Evolutionary conservation across 768 basidiomycete genomes (phyloP).

Genomic region (Leccinum incarnatum): DNA sequence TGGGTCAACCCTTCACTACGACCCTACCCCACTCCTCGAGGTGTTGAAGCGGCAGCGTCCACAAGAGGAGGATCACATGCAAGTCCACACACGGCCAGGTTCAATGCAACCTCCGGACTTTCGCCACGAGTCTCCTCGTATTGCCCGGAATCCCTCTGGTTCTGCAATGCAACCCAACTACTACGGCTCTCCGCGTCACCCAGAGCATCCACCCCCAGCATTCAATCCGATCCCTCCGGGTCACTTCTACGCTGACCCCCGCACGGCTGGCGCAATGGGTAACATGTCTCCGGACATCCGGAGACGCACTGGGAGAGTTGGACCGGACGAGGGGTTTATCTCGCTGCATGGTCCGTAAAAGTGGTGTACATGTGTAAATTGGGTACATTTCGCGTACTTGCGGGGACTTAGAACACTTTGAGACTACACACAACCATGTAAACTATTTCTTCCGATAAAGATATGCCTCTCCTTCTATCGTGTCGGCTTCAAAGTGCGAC

Average conservation of each 20-base stretch:
- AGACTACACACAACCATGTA: neutral
- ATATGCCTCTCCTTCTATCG: neutral
- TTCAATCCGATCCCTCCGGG: conserved; percentile 37
- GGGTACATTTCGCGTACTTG: neutral
- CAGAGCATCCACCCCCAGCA: conserved; percentile 24
- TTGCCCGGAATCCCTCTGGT: conserved; percentile 29
- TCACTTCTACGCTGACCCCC: conserved; percentile 42
- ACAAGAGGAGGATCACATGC: conserved; percentile 27
- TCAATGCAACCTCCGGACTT: conserved; percentile 35
- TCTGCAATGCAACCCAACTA: conserved; percentile 30
- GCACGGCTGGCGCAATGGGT: conserved; percentile 32
- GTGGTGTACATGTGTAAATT: neutral
- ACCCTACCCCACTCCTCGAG: conserved; percentile 60
- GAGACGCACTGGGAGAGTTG: conserved; percentile 30
- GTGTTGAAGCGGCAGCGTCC: conserved; percentile 40
- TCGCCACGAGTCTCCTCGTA: conserved; percentile 34
- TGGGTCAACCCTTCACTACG: conserved; percentile 69
- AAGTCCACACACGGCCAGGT: conserved; percentile 18
- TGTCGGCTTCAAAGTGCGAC: neutral
- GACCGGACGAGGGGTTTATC: conserved; percentile 34
- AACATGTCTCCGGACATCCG: conserved; percentile 36
- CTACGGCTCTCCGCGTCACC: conserved; percentile 34
- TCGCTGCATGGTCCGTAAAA: conserved; percentile 28
- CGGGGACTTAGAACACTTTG: neutral
- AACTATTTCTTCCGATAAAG: neutral